phyloP scores from a whole-genome alignment of 2,329 filamentous ascomycete genomes.

The Cercospora beticola region DNA sequence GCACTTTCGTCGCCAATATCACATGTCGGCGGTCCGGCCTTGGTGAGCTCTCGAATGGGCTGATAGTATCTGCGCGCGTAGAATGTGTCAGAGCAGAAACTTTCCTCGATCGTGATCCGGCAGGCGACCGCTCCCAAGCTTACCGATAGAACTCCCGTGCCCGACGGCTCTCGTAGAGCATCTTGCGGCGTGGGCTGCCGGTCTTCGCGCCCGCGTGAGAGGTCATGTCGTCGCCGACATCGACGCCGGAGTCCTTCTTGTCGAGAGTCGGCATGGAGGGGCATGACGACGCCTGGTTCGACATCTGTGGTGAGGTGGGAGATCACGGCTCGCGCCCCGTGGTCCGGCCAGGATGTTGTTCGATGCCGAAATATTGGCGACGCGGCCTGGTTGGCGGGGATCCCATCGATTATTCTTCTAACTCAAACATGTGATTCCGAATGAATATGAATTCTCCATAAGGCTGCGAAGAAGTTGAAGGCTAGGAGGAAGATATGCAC shows the following conservation, averaged over 20 bases:
- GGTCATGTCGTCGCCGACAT: slow-evolving; percentile 19
- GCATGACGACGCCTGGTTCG: slow-evolving; percentile 7
- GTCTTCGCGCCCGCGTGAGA: slow-evolving; percentile 9
- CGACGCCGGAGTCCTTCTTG: slow-evolving; percentile 13
- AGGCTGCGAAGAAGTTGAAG: neutral
- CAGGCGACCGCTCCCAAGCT: slow-evolving; percentile 1
- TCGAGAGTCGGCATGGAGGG: slow-evolving; percentile 12
- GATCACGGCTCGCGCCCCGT: slow-evolving; percentile 7
- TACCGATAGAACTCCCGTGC: slow-evolving; percentile 37
- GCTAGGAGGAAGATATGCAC: neutral
- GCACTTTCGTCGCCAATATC: slow-evolving; percentile 29
- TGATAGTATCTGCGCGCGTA: slow-evolving; percentile 30
- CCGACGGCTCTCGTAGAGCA: slow-evolving; percentile 30
- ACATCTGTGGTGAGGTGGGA: slow-evolving; percentile 7
- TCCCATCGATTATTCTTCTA: slow-evolving; percentile 6
- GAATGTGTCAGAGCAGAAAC: slow-evolving; percentile 11
- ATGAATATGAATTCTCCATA: neutral
- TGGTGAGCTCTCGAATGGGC: slow-evolving; percentile 31
- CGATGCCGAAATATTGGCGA: slow-evolving; percentile 10
- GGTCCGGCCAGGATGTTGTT: slow-evolving; percentile 2
- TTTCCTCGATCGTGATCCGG: neutral
- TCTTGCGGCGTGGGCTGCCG: slow-evolving; percentile 18
- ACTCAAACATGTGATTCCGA: neutral
- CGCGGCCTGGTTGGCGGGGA: neutral
- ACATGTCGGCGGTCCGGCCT: slow-evolving; percentile 29